Evolutionary conservation across 257 asterid species (phyloP).

Genomic region (Capsicum baccatum): DNA sequence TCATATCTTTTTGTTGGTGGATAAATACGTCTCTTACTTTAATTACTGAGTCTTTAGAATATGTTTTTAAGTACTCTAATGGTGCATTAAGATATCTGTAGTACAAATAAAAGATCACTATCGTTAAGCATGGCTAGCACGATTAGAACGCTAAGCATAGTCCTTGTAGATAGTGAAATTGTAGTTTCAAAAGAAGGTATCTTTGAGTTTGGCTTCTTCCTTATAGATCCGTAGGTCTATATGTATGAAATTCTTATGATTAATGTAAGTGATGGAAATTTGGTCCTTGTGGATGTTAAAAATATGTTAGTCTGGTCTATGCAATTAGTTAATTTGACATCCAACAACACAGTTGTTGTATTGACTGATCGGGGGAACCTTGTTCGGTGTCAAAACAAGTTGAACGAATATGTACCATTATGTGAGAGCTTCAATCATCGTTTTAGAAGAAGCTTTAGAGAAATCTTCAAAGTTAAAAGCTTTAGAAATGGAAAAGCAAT

Average conservation of each 20-base stretch:
- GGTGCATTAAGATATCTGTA: too few species aligned
- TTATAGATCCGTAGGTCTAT: conserved; percentile 8
- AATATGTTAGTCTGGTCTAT: conserved; percentile 14
- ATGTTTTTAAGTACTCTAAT: too few species aligned
- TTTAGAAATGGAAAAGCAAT: too few species aligned
- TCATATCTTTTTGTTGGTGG: too few species aligned
- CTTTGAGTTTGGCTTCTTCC: conserved; percentile 33
- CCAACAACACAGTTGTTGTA: conserved; percentile 1
- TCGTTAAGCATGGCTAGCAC: not conserved
- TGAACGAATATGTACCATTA: conserved; percentile 9
- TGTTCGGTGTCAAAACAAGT: conserved; percentile 5
- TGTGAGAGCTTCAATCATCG: conserved; percentile 32
- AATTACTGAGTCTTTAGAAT: too few species aligned
- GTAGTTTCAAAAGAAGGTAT: not conserved
- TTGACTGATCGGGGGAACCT: conserved; percentile 30
- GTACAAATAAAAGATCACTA: too few species aligned
- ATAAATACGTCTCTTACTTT: too few species aligned
- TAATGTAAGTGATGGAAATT: conserved; percentile 29
- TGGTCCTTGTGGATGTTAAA: not conserved
- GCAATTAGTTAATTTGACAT: not conserved
- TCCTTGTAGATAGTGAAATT: conserved; percentile 8
- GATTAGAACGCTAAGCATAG: not conserved
- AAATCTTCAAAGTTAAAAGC: too few species aligned
- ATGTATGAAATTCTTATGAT: conserved; percentile 27
- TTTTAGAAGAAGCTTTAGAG: too few species aligned